Conservation (phyloP, 2,329 filamentous ascomycete genomes). For the Sporothrix brasiliensis region DNA sequence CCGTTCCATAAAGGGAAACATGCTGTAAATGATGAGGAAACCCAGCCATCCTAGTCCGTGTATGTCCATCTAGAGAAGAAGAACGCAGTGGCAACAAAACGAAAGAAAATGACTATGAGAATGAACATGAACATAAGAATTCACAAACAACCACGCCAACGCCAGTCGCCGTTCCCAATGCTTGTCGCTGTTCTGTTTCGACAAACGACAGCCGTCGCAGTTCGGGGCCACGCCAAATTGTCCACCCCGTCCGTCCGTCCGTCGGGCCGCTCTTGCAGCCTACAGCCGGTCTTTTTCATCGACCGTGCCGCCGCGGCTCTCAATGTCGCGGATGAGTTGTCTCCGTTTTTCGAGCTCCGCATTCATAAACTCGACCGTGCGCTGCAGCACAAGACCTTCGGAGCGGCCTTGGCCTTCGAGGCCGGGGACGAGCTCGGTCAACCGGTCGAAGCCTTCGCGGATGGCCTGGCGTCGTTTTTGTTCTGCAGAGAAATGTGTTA, state of each 20-base stretch:
- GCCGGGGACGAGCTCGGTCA: constrained; percentile 79
- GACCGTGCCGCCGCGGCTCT: constrained; percentile 60
- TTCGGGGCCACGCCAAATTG: background rate
- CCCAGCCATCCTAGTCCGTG: background rate
- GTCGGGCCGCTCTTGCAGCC: background rate
- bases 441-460: constrained; percentile 77
- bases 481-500: constrained; percentile 37
- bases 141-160: background rate
- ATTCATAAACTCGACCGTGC: constrained; percentile 67
- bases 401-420: constrained; percentile 81
- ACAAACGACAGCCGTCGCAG: background rate
- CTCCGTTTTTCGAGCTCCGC: constrained; percentile 62
- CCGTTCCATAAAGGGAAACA: background rate
- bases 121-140: background rate
- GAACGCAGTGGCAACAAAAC: background rate
- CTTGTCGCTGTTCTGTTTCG: background rate
- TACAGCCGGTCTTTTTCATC: constrained; percentile 42
- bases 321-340: constrained; percentile 60
- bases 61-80: background rate
- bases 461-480: constrained; percentile 60
- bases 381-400: constrained; percentile 79
- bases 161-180: background rate
- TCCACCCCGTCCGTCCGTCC: too few relatives aligned
- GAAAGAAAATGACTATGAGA: too few relatives aligned
- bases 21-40: background rate